A percentile compares a stretch with the other conserved stretches of the same genome.
Conservation (phyloP, 495 filamentous ascomycete genomes). For the Aspergillus homomorphus region DNA sequence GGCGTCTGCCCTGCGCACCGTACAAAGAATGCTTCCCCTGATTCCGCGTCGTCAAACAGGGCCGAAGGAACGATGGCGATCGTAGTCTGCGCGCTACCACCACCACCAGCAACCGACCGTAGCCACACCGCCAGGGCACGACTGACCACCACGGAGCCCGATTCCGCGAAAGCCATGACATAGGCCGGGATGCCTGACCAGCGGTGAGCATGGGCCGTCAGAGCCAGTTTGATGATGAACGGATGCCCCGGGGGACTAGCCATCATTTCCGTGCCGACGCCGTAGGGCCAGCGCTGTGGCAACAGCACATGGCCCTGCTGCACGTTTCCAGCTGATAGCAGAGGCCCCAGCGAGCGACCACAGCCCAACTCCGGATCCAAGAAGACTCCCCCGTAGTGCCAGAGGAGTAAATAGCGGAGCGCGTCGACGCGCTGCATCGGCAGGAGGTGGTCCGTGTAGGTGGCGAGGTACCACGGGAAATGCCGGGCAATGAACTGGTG, state of each 20-base stretch:
- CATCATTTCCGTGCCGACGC: background rate
- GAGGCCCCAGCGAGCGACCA: background rate
- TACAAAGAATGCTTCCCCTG: background rate
- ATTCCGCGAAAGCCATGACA: background rate
- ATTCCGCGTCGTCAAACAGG: background rate
- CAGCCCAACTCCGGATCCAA: conserved; percentile 57
- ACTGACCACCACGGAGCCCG: background rate
- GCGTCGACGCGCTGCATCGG: conserved; percentile 68
- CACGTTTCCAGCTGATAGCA: background rate
- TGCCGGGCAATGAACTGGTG: conserved; percentile 56
- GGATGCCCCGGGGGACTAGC: background rate
- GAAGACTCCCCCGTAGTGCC: conserved; percentile 68
- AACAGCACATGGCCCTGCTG: background rate
- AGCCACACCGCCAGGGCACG: background rate
- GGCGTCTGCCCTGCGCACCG: background rate
- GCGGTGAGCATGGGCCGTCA: background rate
- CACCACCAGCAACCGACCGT: background rate
- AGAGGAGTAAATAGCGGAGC: conserved; percentile 65
- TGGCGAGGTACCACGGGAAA: conserved; percentile 66
- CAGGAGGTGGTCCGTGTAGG: conserved; percentile 61
- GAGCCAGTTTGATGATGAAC: background rate
- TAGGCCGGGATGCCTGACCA: background rate
- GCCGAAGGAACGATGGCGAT: background rate
- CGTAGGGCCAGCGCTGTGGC: background rate
- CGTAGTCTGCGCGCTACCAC: background rate